Base-by-base conservation (phyloP, 2,329 filamentous ascomycete genomes). In the Exophiala sp. region DNA sequence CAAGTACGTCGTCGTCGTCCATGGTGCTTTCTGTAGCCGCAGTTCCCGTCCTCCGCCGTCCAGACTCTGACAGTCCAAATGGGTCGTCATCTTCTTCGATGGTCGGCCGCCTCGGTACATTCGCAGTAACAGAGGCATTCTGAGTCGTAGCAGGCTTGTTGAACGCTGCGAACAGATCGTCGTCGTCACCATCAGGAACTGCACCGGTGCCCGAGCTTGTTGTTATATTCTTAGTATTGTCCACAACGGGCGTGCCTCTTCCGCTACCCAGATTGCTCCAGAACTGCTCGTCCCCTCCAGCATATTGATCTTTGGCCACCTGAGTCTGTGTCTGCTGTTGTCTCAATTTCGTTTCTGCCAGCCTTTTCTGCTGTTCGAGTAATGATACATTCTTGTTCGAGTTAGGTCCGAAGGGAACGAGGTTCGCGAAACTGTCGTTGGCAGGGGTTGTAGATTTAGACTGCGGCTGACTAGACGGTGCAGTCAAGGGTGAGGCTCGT, bases 251-350 rank as follows among this genome's bases (percentile, higher is more conserved):
- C 35, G 72, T 78, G 47, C 68, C 75, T 63, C 76, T 78, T 40
- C 74, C 75, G 60, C 75, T 77, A 29, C 83, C 89, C 44, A 94
- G 73, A 10, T 73, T 82, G 66, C 94, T 88, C 84, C 87, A 91
- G 67, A 90, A 89, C 57, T 84, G 83, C 9, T 81, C 80, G 64
- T 85, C 76, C 44, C 72, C 72, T 3, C 68, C 83, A 2, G 89
- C 90, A 70, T 90, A 96, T 57, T 92, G 85, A 29, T 82, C 79
- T 61, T 94, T 89, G 64, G 85, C 81, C 67, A 85, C 82, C 64
- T 80, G 86, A 64, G 80, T 82, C 66, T 83, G 82, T 67, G 91
- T 86, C 54, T 86, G 86, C 57, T 91, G 88, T 68, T 92, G 88
- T 68, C 76, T 82, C 33, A 80, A 77, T 71, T 83, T 89, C 70